A percentile compares a stretch with the other conserved stretches of the same genome.
Evolutionary conservation across 306 rosid genomes (phyloP).

Genomic region (Acacia acuminata): DNA sequence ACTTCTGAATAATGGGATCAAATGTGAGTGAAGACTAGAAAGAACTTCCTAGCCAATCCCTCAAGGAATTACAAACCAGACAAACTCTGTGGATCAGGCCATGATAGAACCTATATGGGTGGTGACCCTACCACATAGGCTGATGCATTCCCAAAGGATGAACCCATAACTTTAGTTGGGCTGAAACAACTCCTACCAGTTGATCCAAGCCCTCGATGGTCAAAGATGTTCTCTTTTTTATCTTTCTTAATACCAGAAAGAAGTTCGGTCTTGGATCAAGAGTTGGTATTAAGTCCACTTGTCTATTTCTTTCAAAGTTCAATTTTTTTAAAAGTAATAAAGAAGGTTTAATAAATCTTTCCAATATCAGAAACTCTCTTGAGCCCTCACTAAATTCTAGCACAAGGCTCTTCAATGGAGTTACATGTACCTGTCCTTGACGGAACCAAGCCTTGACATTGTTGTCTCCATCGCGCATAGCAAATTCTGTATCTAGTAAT

Average conservation of each 20-base stretch:
- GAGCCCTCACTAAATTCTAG: not conserved
- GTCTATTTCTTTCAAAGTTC: not conserved
- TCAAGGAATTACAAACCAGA: too few species aligned
- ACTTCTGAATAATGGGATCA: not conserved
- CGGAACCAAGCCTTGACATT: constrained; percentile 96
- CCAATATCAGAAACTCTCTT: not conserved
- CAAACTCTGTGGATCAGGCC: too few species aligned
- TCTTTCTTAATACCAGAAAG: too few species aligned
- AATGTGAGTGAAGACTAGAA: not conserved
- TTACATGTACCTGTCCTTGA: constrained; percentile 82
- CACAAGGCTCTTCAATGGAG: constrained; percentile 8
- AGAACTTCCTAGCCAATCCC: not conserved
- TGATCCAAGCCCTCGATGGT: too few species aligned
- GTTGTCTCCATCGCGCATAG: constrained; percentile 87
- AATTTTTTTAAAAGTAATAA: not conserved
- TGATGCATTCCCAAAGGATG: too few species aligned
- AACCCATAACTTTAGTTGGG: too few species aligned
- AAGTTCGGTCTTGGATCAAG: not conserved
- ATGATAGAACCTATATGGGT: too few species aligned
- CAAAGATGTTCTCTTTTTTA: too few species aligned
- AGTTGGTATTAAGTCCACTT: not conserved
- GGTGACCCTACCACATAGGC: too few species aligned
- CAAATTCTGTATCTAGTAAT: constrained; percentile 86
- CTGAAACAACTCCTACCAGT: too few species aligned
- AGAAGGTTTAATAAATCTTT: not conserved